Conservation (phyloP, 2,329 filamentous ascomycete genomes). For the Penicillium sp. region DNA sequence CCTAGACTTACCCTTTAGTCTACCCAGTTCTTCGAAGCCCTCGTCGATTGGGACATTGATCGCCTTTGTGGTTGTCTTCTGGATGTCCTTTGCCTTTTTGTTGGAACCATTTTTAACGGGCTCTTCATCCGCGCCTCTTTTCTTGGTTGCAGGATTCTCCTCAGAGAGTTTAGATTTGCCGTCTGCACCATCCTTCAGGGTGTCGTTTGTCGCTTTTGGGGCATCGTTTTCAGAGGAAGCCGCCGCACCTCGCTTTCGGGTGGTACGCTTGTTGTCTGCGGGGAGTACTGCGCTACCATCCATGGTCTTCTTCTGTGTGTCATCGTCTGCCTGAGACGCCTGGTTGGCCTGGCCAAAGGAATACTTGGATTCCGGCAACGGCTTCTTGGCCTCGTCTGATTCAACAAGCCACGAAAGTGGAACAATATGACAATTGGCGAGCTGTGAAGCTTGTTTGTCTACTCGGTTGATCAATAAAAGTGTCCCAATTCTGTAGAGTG, state of each 20-base stretch:
- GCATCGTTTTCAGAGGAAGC: not conserved
- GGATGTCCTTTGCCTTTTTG: slow-evolving; percentile 46
- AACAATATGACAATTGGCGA: slow-evolving; percentile 55
- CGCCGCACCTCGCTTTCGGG: not conserved
- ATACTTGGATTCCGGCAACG: slow-evolving; percentile 41
- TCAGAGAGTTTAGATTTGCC: not conserved
- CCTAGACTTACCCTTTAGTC: not conserved
- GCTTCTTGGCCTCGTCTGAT: slow-evolving; percentile 46
- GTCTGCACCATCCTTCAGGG: slow-evolving; percentile 20
- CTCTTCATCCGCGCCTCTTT: slow-evolving; percentile 4
- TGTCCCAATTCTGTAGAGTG: not conserved
- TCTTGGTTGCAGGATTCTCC: slow-evolving; percentile 17
- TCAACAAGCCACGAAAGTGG: slow-evolving; percentile 61
- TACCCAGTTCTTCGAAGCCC: slow-evolving; percentile 9
- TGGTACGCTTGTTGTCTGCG: not conserved
- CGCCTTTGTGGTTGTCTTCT: slow-evolving; percentile 43
- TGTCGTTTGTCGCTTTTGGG: no score
- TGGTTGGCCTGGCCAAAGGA: slow-evolving; percentile 23
- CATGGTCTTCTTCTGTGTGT: slow-evolving; percentile 25
- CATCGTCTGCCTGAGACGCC: slow-evolving; percentile 8
- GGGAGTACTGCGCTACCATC: not conserved
- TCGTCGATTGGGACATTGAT: slow-evolving; percentile 51
- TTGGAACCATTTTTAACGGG: slow-evolving; percentile 9
- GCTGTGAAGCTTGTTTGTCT: slow-evolving; percentile 47
- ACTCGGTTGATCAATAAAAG: slow-evolving; percentile 49